Evolutionary conservation across 2,329 filamentous ascomycete species (phyloP), one percentile per base, ranked within the genome.

Genomic region (Knufia petricola): DNA sequence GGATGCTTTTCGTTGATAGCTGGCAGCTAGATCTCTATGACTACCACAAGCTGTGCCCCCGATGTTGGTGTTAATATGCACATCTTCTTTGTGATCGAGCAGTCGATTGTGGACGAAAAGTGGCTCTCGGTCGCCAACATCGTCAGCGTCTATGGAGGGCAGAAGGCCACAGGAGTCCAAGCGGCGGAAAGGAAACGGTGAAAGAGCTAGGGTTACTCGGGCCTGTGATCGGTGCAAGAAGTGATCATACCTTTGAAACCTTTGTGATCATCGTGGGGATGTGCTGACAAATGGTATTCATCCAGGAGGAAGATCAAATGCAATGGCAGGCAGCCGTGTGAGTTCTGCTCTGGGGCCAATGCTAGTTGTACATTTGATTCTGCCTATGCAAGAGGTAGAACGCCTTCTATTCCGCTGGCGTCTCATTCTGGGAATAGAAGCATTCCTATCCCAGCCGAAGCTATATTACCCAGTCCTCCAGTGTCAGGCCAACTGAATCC

Each of bases 291-390:
- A 19, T 26, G 38, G 10, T 9, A 51, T 28, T 66, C 65, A 55
- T 59, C 62, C 38, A 61, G 63, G 34, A 76, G 75, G 61, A 76
- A 76, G 60, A 75, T 76, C 58, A 75, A 75, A 58, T 76, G 73
- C 59, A 72, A 75, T 55, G 72, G 72, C 52, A 74, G 71, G 59
- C 71, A 75, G 60, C 73, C 73, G 6, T 76, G 73, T 58, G 50
- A 51, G 13, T 53, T 58, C 21, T 58, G 56, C 30, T 20, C 51
- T 17, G 28, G 50, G 7, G 49, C 51, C 17, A 50, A 52, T 13
- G 46, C 49, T 3, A 43, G 30, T 17, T 58, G 56, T 40, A 52
- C 54, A 6, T 58, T 52, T 40, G 44, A 50, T 10, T 38, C 50
- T 3, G 40, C 51, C 1, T 57, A 56, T 46, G 37, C 46, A 2